Percentiles rank a stretch among this genome's conserved stretches.
Conservation (phyloP, 176 grass and related monocot species). For the Aechmea fasciata region DNA sequence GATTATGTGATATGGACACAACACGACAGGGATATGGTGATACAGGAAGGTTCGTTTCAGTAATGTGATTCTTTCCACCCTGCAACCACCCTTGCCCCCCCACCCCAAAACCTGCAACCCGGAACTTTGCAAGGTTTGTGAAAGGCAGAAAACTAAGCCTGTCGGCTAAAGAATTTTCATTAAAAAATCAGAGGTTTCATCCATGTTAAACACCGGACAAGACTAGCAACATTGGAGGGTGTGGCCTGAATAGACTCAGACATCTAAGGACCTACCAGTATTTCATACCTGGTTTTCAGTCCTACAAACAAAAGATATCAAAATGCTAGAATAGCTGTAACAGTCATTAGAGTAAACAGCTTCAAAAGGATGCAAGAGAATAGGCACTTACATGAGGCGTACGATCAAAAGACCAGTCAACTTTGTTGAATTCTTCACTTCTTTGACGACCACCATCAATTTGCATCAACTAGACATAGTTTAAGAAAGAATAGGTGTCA, state of each 20-base stretch:
- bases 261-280: neutral
- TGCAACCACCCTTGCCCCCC: too few relatives aligned
- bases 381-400: conserved; percentile 54
- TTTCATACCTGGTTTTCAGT: conserved; percentile 5
- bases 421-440: conserved; percentile 63
- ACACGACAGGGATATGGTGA: too few relatives aligned
- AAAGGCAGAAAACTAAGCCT: too few relatives aligned
- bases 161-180: neutral
- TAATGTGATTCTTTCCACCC: too few relatives aligned
- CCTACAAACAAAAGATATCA: neutral
- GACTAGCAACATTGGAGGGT: neutral
- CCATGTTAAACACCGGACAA: neutral
- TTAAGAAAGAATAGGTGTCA: conserved; percentile 1
- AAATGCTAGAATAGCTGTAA: neutral
- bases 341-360: neutral
- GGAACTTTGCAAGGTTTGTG: too few relatives aligned
- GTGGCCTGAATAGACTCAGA: neutral
- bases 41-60: too few relatives aligned
- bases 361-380: neutral
- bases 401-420: conserved; percentile 61
- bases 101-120: too few relatives aligned
- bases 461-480: conserved; percentile 32
- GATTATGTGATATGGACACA: too few relatives aligned
- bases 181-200: neutral
- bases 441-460: conserved; percentile 32